These are phyloP conservation scores for Pleurotus giganteus DNA, from an alignment of 768 basidiomycete species.

Conservation along the genomic window DNA sequence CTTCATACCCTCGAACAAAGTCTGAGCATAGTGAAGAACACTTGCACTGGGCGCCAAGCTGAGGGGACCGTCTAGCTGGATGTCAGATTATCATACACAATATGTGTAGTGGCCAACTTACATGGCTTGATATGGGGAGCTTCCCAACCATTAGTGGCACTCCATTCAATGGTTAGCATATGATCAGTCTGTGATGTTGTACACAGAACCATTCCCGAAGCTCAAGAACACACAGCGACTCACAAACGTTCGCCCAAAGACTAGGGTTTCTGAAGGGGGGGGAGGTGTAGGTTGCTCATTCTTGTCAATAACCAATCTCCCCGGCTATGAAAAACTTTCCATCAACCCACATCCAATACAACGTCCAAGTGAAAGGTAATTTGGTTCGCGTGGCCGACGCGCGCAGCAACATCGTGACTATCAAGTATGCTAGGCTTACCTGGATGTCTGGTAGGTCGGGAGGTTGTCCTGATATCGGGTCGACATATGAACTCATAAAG, in stretches of 20 bases:
- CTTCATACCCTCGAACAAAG: conserved; percentile 92
- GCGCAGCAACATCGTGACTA: neutral
- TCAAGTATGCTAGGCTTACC: neutral
- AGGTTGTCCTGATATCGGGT: neutral
- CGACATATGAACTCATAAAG: conserved; percentile 6
- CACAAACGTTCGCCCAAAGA: conserved; percentile 87
- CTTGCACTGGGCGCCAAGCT: conserved; percentile 71
- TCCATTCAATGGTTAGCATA: conserved; percentile 83
- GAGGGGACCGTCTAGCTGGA: conserved; percentile 62
- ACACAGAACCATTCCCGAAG: conserved; percentile 9
- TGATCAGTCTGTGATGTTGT: conserved; percentile 64
- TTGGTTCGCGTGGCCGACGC: too few relatives aligned
- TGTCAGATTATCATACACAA: neutral
- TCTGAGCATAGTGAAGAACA: conserved; percentile 92
- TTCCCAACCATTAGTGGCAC: conserved; percentile 72
- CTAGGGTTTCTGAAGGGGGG: conserved; percentile 64
- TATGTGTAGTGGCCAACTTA: conserved; percentile 34
- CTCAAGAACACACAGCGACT: conserved; percentile 23
- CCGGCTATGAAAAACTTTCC: conserved; percentile 36
- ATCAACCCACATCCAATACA: neutral
- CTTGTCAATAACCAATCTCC: conserved; percentile 45
- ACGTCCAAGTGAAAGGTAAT: neutral
- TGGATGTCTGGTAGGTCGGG: conserved; percentile 2
- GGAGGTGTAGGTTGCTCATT: conserved; percentile 54
- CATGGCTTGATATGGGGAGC: conserved; percentile 81